phyloP scores from a whole-genome alignment of 2,329 filamentous ascomycete genomes.

The Aspergillus japonicus region DNA sequence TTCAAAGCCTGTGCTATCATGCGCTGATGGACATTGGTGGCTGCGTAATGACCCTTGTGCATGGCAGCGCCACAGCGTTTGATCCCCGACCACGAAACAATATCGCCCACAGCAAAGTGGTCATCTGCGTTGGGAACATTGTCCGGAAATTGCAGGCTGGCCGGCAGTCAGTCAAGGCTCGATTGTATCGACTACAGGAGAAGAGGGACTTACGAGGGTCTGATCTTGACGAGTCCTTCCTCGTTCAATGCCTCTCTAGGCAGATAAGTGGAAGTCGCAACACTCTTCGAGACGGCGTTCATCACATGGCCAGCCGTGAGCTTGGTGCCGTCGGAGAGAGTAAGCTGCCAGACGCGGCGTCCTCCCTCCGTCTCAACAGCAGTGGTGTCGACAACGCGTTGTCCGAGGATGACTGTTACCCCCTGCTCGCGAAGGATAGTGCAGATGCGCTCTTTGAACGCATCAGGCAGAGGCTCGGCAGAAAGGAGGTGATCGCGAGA shows the following conservation, averaged over 20 bases:
- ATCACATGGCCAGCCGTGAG: constrained; percentile 65
- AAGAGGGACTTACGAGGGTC: constrained; percentile 41
- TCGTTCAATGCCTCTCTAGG: constrained; percentile 59
- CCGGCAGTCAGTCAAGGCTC: neutral
- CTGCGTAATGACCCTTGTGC: constrained; percentile 67
- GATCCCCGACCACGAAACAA: constrained; percentile 71
- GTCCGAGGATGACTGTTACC: constrained; percentile 46
- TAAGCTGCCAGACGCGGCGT: constrained; percentile 42
- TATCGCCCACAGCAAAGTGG: constrained; percentile 71
- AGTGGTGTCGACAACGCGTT: constrained; percentile 27
- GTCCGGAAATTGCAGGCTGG: constrained; percentile 55
- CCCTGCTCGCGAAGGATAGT: constrained; percentile 60
- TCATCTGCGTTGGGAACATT: constrained; percentile 56
- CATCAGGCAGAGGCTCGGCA: constrained; percentile 68
- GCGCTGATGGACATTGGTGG: constrained; percentile 65
- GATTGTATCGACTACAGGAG: neutral
- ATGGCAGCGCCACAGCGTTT: constrained; percentile 76
- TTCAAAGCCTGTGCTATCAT: constrained; percentile 50
- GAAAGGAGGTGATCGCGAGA: constrained; percentile 69
- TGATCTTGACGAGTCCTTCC: constrained; percentile 66
- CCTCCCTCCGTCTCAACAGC: constrained; percentile 16
- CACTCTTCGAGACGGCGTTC: constrained; percentile 65
- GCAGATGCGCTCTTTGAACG: constrained; percentile 61
- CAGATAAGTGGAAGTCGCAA: constrained; percentile 63
- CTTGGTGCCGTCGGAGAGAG: constrained; percentile 59